These are phyloP conservation scores for Sclerotinia sclerotiorum DNA, from an alignment of 2,329 filamentous ascomycete species.

Conservation along the genomic window DNA sequence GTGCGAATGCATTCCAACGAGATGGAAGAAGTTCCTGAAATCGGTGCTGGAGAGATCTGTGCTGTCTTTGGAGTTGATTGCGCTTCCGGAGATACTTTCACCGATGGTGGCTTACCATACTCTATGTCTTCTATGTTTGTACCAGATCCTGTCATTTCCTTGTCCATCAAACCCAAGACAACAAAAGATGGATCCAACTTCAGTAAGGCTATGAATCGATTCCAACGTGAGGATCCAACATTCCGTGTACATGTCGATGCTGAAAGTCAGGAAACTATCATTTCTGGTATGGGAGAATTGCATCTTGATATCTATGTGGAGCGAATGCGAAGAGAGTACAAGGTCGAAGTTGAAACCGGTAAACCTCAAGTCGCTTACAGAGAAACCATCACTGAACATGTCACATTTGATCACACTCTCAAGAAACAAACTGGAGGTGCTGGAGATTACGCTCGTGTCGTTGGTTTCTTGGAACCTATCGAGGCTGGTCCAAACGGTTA, in stretches of 20 bases:
- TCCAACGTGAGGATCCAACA: constrained; percentile 96
- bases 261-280: constrained; percentile 95
- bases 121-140: constrained; percentile 98
- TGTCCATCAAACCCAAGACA: constrained; percentile 95
- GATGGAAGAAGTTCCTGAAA: constrained; percentile 93
- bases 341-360: constrained; percentile 91
- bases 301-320: constrained; percentile 98
- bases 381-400: constrained; percentile 79
- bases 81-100: constrained; percentile 96
- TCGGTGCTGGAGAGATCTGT: constrained; percentile 96
- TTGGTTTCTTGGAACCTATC: constrained; percentile 87
- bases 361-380: constrained; percentile 96
- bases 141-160: constrained; percentile 94
- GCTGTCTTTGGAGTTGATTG: constrained; percentile 98
- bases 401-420: constrained; percentile 88
- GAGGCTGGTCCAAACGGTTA: constrained; percentile 46
- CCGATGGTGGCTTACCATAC: constrained; percentile 87
- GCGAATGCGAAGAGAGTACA: constrained; percentile 94
- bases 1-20: constrained; percentile 99
- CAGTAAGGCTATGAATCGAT: constrained; percentile 97
- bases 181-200: constrained; percentile 91
- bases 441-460: constrained; percentile 91
- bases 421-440: constrained; percentile 95
- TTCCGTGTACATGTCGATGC: constrained; percentile 92
- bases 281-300: constrained; percentile 96